Evolutionary conservation across 768 basidiomycete species (phyloP).

Genomic region (Lactarius tabidus): DNA sequence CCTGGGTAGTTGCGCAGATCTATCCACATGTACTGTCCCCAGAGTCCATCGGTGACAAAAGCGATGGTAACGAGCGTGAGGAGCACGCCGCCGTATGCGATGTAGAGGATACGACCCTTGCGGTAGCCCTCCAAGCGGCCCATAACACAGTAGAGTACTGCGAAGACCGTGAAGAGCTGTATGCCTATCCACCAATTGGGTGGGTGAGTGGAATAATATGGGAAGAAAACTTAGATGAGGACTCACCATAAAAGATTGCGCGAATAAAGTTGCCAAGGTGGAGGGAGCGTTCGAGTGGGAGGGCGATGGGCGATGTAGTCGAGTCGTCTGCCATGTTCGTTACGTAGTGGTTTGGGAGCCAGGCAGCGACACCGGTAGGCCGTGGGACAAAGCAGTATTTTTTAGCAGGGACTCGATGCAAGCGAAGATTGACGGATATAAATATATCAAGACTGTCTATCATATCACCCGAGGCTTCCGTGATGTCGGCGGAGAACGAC

Average conservation of each 20-base stretch:
- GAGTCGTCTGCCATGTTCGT: background rate
- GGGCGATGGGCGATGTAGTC: background rate
- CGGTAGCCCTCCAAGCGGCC: background rate
- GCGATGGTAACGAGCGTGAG: constrained; percentile 31
- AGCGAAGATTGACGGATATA: background rate
- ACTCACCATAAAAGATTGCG: constrained; percentile 14
- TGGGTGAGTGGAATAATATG: background rate
- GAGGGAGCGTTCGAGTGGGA: constrained; percentile 17
- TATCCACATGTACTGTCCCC: constrained; percentile 33
- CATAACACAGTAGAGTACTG: constrained; percentile 1
- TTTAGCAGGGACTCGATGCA: background rate
- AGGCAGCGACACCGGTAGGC: background rate
- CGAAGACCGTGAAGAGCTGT: constrained; percentile 11
- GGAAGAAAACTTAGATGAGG: background rate
- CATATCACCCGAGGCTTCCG: background rate
- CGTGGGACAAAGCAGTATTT: background rate
- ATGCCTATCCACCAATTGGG: constrained; percentile 1
- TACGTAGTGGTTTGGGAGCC: background rate
- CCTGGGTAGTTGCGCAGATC: constrained; percentile 28
- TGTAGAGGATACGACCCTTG: constrained; percentile 24
- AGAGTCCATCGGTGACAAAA: constrained; percentile 29
- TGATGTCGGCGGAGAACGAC: background rate
- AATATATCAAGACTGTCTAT: background rate
- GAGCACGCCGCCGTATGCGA: constrained; percentile 28
- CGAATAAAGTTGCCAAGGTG: constrained; percentile 14